Conservation (phyloP, 768 basidiomycete genomes). For the Termitomyces eurrhizus region DNA sequence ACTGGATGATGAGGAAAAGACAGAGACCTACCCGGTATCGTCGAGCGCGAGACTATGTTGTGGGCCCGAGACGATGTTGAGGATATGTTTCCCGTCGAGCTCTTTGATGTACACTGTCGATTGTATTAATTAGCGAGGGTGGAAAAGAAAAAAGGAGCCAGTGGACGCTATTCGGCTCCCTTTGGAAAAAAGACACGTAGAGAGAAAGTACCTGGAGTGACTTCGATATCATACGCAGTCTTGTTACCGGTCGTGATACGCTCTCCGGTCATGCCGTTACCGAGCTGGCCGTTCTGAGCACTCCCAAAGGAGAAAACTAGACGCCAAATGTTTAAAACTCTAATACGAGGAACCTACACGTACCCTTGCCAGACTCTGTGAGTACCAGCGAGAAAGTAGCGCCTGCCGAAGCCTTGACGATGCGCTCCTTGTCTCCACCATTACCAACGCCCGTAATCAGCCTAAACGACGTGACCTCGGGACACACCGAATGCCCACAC, state of each 20-base stretch:
- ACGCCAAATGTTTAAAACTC: background rate
- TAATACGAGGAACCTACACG: slow-evolving; percentile 10
- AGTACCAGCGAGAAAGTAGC: slow-evolving; percentile 81
- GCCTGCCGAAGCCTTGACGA: slow-evolving; percentile 76
- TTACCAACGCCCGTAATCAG: slow-evolving; percentile 53
- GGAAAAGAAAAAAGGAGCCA: background rate
- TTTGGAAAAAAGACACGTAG: too few relatives aligned
- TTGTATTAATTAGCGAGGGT: background rate
- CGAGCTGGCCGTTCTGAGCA: slow-evolving; percentile 89
- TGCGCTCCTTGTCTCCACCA: slow-evolving; percentile 58
- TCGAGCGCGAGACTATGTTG: slow-evolving; percentile 87
- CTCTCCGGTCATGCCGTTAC: slow-evolving; percentile 92
- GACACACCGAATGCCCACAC: slow-evolving; percentile 67
- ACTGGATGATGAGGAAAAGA: background rate
- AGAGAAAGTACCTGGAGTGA: slow-evolving; percentile 51
- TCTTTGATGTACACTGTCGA: slow-evolving; percentile 66
- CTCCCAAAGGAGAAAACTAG: slow-evolving; percentile 88
- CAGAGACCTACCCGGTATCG: slow-evolving; percentile 54
- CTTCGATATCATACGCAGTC: slow-evolving; percentile 75
- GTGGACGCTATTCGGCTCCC: too few relatives aligned
- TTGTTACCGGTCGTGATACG: slow-evolving; percentile 85
- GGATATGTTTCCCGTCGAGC: slow-evolving; percentile 73
- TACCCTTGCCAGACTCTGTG: slow-evolving; percentile 78
- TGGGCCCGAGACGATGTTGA: slow-evolving; percentile 79
- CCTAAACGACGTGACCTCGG: slow-evolving; percentile 68